Percentiles rank a stretch among this genome's conserved stretches.
Conservation (phyloP, 331 rosid genomes). For the Acacia pycnantha region DNA sequence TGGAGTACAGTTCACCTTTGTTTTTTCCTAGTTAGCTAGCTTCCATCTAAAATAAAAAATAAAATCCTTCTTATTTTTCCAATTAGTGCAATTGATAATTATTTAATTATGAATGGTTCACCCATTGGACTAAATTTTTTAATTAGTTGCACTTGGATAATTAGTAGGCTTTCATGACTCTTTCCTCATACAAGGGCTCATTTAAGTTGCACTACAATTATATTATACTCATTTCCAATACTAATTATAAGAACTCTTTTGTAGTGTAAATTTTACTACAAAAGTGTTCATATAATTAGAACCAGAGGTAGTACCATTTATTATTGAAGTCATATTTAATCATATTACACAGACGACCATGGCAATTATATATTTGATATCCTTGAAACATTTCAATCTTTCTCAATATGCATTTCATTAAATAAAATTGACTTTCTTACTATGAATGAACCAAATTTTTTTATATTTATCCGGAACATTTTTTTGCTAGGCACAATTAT, state of each 20-base stretch:
- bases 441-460: no score
- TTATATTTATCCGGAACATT: no score
- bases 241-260: no score
- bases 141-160: background rate
- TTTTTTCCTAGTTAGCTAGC: background rate
- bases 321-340: no score
- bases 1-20: constrained; percentile 17
- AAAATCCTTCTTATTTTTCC: background rate
- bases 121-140: background rate
- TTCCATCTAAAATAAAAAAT: background rate
- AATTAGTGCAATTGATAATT: background rate
- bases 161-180: background rate
- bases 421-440: no score
- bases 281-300: no score
- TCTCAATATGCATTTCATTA: no score
- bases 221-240: no score
- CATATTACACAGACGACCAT: background rate
- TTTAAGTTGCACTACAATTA: background rate
- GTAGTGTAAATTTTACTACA: no score
- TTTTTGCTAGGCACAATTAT: no score
- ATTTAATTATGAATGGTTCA: background rate
- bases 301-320: no score
- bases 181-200: background rate
- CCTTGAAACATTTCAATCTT: no score
- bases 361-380: background rate